Percentiles rank a stretch among this genome's conserved stretches.
These are phyloP conservation scores for Esteya vermicola DNA, from an alignment of 2,329 filamentous ascomycete genomes.

Conservation along the genomic window DNA sequence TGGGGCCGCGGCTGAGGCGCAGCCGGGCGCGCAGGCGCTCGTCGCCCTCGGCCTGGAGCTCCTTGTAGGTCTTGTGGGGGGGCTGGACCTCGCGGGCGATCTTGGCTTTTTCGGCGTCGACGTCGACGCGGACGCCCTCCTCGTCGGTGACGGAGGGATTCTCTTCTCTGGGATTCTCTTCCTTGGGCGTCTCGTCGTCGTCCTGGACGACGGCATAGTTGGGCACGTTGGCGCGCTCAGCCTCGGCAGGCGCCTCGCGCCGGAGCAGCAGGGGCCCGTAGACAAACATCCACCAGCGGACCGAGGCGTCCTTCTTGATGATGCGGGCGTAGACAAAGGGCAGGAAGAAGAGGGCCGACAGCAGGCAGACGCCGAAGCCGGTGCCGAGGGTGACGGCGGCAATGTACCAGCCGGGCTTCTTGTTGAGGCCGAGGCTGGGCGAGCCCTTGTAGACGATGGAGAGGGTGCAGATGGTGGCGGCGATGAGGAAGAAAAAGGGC, in stretches of 20 bases:
- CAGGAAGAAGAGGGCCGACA: constrained; percentile 58
- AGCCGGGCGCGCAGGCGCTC: constrained; percentile 49
- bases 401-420: constrained; percentile 55
- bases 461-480: constrained; percentile 58
- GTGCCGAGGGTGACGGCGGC: constrained; percentile 50
- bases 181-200: constrained; percentile 24
- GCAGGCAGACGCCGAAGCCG: constrained; percentile 42
- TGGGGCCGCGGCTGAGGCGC: constrained; percentile 44
- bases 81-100: constrained; percentile 31
- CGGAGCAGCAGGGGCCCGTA: constrained; percentile 50
- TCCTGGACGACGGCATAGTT: constrained; percentile 68
- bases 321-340: constrained; percentile 53
- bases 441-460: constrained; percentile 75
- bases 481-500: constrained; percentile 65
- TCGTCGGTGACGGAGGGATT: constrained; percentile 2
- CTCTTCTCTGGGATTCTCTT: constrained; percentile 7
- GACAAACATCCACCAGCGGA: constrained; percentile 50
- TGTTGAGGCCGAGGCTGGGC: constrained; percentile 47
- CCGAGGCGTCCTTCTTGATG: constrained; percentile 50
- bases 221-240: constrained; percentile 45
- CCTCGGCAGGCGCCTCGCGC: constrained; percentile 36
- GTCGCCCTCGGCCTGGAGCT: constrained; percentile 42
- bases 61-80: constrained; percentile 44
- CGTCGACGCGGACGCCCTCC: constrained; percentile 9
- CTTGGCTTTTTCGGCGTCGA: constrained; percentile 16